Evolutionary conservation across 305 asterid species (phyloP).

Genomic region (Solanum hybrid): DNA sequence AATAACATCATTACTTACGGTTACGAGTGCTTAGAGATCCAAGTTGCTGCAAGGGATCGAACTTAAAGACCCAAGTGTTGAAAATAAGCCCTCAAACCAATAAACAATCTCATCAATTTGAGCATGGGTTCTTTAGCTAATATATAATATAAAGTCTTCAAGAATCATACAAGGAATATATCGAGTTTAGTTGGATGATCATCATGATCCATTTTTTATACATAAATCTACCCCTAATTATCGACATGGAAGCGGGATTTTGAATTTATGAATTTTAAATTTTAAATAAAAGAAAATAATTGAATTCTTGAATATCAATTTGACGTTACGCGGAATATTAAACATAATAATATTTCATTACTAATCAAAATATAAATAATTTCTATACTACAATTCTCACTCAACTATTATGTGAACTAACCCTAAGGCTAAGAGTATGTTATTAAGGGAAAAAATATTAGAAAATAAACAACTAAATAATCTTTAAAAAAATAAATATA

Average conservation of each 20-base stretch:
- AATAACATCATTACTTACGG: neutral
- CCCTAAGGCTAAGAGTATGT: neutral
- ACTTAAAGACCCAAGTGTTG: neutral
- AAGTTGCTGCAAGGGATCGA: too few relatives aligned
- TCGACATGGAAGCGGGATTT: neutral
- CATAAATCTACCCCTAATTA: too few relatives aligned
- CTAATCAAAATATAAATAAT: neutral
- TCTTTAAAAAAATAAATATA: neutral
- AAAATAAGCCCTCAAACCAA: neutral
- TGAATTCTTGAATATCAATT: neutral
- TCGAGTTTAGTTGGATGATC: neutral
- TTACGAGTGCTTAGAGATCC: neutral
- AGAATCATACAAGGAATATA: too few relatives aligned
- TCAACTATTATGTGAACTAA: neutral
- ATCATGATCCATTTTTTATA: neutral
- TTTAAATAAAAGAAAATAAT: neutral
- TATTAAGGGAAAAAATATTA: neutral
- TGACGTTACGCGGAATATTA: neutral
- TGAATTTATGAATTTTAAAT: neutral
- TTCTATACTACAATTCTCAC: neutral
- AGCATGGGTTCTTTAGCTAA: neutral
- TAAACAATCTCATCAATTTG: neutral
- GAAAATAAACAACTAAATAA: neutral
- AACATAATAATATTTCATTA: neutral
- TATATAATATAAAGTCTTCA: neutral